These are phyloP conservation scores for Sideroxylon spinosum DNA, from an alignment of 179 eudicot genomes.

Conservation along the genomic window DNA sequence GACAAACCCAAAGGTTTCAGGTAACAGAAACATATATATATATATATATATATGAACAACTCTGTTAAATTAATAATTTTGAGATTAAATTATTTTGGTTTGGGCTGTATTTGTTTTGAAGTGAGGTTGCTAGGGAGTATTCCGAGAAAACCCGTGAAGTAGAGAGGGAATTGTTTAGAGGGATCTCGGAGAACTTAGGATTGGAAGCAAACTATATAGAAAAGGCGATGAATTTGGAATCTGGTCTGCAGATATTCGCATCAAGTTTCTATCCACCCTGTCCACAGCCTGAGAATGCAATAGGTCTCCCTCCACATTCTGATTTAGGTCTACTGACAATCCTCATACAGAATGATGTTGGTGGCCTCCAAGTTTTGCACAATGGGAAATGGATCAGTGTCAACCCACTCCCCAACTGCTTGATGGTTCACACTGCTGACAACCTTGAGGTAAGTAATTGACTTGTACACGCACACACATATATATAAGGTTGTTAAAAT, in stretches of 20 bases:
- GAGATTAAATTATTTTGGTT: too few species aligned
- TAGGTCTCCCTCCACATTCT: conserved; percentile 53
- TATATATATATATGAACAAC: too few species aligned
- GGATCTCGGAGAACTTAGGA: conserved; percentile 37
- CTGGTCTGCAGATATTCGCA: conserved; percentile 32
- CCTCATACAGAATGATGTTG: conserved; percentile 38
- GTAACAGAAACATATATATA: conserved; percentile 20
- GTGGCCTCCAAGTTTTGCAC: conserved; percentile 44
- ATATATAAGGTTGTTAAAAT: too few species aligned
- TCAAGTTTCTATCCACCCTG: conserved; percentile 51
- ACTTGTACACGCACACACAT: too few species aligned
- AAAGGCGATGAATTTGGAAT: conserved; percentile 24
- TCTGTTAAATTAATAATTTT: too few species aligned
- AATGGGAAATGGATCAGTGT: conserved; percentile 48
- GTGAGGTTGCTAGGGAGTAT: conserved; percentile 33
- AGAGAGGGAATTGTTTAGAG: conserved; percentile 23
- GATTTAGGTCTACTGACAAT: conserved; percentile 54
- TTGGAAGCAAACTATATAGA: conserved; percentile 31
- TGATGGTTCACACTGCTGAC: conserved; percentile 48
- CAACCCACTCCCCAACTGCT: conserved; percentile 39
- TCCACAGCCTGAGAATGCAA: conserved; percentile 50
- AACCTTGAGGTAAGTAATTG: conserved; percentile 41
- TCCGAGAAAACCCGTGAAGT: conserved; percentile 21
- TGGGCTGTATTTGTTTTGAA: not conserved
- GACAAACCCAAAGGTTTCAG: conserved; percentile 40